Percentiles rank a stretch among this genome's conserved stretches.
These are phyloP conservation scores for Penicillium cinerascens DNA, from an alignment of 495 filamentous ascomycete species.

Conservation along the genomic window DNA sequence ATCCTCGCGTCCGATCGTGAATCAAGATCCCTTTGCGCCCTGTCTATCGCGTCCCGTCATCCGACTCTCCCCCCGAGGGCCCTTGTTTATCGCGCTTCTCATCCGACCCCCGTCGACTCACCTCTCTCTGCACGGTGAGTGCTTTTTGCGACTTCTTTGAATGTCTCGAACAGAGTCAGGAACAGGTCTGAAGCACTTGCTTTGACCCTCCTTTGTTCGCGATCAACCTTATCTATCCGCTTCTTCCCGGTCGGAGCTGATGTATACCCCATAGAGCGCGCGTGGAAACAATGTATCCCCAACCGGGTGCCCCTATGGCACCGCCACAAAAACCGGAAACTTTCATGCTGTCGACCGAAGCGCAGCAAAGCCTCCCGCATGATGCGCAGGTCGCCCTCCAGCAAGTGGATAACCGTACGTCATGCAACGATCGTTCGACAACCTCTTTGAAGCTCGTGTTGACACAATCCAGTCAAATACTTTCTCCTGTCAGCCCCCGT, in stretches of 20 bases:
- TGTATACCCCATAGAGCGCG: conserved; percentile 3
- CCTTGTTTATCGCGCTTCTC: neutral
- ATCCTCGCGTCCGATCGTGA: conserved; percentile 13
- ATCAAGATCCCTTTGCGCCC: neutral
- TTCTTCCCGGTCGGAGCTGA: conserved; percentile 19
- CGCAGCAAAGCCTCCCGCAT: conserved; percentile 91
- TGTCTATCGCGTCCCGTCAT: neutral
- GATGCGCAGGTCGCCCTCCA: conserved; percentile 96
- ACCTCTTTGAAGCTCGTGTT: conserved; percentile 6
- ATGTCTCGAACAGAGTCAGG: conserved; percentile 1
- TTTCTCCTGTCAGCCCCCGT: conserved; percentile 98
- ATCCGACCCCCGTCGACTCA: conserved; percentile 2
- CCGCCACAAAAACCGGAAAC: conserved; percentile 92
- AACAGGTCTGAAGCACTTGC: neutral
- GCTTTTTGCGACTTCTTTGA: conserved; percentile 2
- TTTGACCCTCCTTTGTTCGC: conserved; percentile 16
- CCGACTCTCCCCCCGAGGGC: neutral
- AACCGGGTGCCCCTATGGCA: conserved; percentile 55
- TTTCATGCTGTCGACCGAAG: conserved; percentile 94
- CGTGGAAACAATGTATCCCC: conserved; percentile 46
- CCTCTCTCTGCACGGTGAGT: conserved; percentile 1
- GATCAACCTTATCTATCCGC: conserved; percentile 14
- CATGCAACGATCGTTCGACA: neutral
- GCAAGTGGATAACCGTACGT: conserved; percentile 96
- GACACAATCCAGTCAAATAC: conserved; percentile 77